Evolutionary conservation across 805 yeast species (phyloP).

Genomic region (Metschnikowia reukaufii): DNA sequence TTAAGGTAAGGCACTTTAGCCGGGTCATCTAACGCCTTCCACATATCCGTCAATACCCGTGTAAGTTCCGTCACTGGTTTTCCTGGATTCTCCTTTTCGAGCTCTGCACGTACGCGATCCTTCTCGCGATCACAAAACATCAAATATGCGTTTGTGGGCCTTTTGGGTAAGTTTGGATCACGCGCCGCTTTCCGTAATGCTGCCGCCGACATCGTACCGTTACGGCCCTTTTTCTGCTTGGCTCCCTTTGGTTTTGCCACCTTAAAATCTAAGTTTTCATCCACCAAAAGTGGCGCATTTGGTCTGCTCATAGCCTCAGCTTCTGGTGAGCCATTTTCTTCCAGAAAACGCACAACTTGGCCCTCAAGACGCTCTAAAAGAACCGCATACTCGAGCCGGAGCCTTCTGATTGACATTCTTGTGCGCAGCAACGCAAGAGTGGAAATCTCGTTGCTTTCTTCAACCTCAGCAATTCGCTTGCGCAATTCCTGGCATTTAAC

Average conservation of each 20-base stretch:
- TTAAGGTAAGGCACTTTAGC: slow-evolving; percentile 72
- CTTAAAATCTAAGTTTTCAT: slow-evolving; percentile 28
- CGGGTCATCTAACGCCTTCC: slow-evolving; percentile 73
- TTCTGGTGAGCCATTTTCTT: slow-evolving; percentile 21
- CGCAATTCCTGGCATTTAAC: slow-evolving; percentile 73
- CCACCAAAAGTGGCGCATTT: slow-evolving; percentile 37
- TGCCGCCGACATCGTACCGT: slow-evolving; percentile 3
- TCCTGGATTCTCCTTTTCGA: slow-evolving; percentile 53
- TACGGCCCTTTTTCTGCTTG: slow-evolving; percentile 17
- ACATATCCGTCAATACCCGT: slow-evolving; percentile 76
- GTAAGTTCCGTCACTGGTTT: slow-evolving; percentile 58
- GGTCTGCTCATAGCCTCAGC: slow-evolving; percentile 41
- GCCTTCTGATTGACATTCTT: slow-evolving; percentile 69
- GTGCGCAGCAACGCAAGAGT: slow-evolving; percentile 77
- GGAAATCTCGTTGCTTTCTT: slow-evolving; percentile 73
- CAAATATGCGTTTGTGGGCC: slow-evolving; percentile 88
- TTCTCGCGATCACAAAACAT: slow-evolving; percentile 85
- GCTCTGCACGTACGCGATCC: slow-evolving; percentile 61
- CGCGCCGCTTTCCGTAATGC: slow-evolving; percentile 44
- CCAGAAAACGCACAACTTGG: slow-evolving; percentile 38
- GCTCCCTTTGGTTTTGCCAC: slow-evolving; percentile 16
- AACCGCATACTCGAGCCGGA: slow-evolving; percentile 79
- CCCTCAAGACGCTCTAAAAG: slow-evolving; percentile 72
- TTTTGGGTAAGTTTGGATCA: slow-evolving; percentile 83
- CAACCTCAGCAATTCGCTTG: slow-evolving; percentile 66